Evolutionary conservation across 2,329 filamentous ascomycete genomes (phyloP).

Genomic region (Ophiostoma tasmaniense): DNA sequence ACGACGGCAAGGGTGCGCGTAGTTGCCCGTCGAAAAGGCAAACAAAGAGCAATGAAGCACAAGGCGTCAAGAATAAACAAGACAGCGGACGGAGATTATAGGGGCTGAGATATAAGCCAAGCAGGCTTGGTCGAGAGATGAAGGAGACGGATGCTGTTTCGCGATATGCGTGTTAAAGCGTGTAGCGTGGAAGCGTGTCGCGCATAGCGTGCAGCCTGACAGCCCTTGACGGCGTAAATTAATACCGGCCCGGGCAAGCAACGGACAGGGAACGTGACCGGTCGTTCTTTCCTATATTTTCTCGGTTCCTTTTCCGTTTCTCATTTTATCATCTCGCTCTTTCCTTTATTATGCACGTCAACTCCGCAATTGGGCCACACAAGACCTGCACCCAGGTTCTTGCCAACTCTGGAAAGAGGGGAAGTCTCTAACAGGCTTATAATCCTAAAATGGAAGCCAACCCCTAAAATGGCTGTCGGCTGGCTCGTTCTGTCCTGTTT

Average conservation of each 20-base stretch:
- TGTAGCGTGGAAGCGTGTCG: neutral
- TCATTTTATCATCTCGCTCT: neutral
- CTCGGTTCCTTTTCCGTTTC: neutral
- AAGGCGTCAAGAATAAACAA: neutral
- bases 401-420: conserved; percentile 15
- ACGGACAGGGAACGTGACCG: neutral
- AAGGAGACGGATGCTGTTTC: conserved; percentile 9
- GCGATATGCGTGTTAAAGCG: conserved; percentile 10
- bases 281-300: neutral
- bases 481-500: neutral
- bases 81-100: neutral
- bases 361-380: neutral
- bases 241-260: neutral
- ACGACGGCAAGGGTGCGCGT: neutral
- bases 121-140: neutral
- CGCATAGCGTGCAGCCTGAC: neutral
- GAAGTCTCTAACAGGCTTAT: neutral
- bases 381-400: conserved; percentile 7
- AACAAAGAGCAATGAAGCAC: neutral
- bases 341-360: neutral
- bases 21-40: neutral
- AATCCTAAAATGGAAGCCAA: neutral
- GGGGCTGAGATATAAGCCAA: neutral
- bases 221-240: neutral
- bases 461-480: neutral